Percentiles rank a stretch among this genome's conserved stretches.
Conservation (phyloP, 1,284 basidiomycete species). For the Ustilago cynodontis region DNA sequence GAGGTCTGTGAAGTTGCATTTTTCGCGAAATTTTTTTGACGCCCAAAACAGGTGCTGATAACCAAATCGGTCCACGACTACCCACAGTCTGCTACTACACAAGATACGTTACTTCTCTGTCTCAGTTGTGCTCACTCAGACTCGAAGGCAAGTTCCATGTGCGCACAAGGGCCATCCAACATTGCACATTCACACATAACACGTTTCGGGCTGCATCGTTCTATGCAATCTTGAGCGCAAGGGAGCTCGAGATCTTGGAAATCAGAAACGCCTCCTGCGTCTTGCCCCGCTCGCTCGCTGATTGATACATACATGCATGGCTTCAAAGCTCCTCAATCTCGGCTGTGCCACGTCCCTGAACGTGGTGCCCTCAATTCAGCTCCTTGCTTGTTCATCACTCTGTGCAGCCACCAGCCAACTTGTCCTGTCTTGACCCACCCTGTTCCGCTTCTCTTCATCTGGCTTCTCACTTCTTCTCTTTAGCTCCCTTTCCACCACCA, state of each 20-base stretch:
- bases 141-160: background rate
- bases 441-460: background rate
- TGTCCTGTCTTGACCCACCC: no score
- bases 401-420: background rate
- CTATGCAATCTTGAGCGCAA: conserved; percentile 18
- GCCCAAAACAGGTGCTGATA: no score
- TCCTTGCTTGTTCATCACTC: background rate
- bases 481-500: conserved; percentile 24
- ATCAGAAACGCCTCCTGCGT: conserved; percentile 9
- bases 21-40: no score
- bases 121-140: no score
- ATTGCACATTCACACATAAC: background rate
- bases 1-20: no score
- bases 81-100: no score
- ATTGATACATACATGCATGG: conserved; percentile 17
- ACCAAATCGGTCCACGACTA: no score
- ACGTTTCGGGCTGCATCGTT: conserved; percentile 9
- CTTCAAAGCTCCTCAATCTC: conserved; percentile 2
- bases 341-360: no score
- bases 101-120: no score
- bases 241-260: background rate
- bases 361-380: no score
- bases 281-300: no score
- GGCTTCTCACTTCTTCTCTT: background rate
- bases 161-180: background rate